These are phyloP conservation scores for Stylosanthes scabra DNA, from an alignment of 331 rosid species.

Conservation along the genomic window DNA sequence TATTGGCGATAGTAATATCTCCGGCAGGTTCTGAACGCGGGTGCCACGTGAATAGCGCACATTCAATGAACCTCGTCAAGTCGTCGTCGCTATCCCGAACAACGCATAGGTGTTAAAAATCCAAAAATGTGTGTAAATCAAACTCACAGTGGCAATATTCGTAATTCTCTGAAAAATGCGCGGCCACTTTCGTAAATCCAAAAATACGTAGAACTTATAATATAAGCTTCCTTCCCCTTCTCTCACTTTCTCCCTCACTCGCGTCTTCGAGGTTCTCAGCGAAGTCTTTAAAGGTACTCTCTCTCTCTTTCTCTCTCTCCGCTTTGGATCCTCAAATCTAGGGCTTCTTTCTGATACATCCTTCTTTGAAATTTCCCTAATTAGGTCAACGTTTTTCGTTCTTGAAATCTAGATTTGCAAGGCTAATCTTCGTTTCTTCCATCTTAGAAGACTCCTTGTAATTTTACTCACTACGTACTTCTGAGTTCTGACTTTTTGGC, in stretches of 20 bases:
- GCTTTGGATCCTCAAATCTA: constrained; percentile 78
- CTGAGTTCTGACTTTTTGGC: neutral
- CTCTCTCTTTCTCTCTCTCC: constrained; percentile 35
- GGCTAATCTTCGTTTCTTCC: constrained; percentile 29
- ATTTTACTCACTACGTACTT: constrained; percentile 22
- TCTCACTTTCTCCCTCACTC: neutral
- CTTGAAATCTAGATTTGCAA: constrained; percentile 4
- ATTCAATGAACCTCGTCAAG: constrained; percentile 32
- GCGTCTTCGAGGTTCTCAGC: constrained; percentile 62
- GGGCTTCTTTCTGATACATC: constrained; percentile 47
- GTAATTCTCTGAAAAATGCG: neutral
- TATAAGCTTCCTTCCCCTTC: neutral
- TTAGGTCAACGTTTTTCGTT: constrained; percentile 31
- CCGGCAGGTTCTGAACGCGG: constrained; percentile 29
- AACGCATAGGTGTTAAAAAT: neutral
- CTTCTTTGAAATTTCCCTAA: constrained; percentile 17
- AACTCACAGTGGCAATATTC: constrained; percentile 9
- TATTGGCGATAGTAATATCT: constrained; percentile 6
- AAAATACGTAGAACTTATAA: neutral
- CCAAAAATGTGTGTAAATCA: neutral
- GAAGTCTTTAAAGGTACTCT: constrained; percentile 58
- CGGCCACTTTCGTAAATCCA: constrained; percentile 40
- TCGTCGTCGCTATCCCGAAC: neutral
- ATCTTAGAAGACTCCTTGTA: neutral
- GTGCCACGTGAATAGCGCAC: constrained; percentile 40